These are phyloP conservation scores for Saccharum hybrid DNA, from an alignment of 202 grass and related monocot species.

Conservation along the genomic window DNA sequence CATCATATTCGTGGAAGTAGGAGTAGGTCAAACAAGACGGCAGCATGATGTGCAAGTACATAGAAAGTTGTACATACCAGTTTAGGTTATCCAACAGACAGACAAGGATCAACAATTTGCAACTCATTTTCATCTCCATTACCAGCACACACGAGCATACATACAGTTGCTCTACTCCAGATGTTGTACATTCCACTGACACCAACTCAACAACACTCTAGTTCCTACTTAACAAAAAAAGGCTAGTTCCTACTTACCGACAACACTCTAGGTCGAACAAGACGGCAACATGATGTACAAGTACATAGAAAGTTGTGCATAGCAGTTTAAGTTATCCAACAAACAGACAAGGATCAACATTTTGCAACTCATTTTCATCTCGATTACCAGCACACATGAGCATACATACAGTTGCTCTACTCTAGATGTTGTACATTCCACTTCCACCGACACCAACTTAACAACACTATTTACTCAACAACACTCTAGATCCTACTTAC, in stretches of 20 bases:
- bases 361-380: neutral
- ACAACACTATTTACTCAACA: neutral
- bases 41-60: neutral
- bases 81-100: neutral
- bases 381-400: neutral
- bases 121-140: neutral
- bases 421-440: neutral
- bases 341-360: neutral
- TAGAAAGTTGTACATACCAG: neutral
- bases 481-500: conserved; percentile 11
- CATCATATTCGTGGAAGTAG: neutral
- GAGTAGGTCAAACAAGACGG: neutral
- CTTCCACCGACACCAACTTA: neutral
- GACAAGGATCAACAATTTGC: neutral
- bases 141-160: neutral
- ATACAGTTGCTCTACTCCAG: neutral
- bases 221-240: neutral
- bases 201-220: neutral
- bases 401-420: conserved; percentile 24
- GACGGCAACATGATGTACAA: neutral
- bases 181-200: neutral
- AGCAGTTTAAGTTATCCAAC: neutral
- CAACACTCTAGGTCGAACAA: neutral
- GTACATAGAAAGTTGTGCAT: neutral
- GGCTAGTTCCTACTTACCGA: neutral